A percentile compares a stretch with the other conserved stretches of the same genome.
Conservation (phyloP, 1,139 yeast species). For the Protomyces lactucae-debilis region DNA sequence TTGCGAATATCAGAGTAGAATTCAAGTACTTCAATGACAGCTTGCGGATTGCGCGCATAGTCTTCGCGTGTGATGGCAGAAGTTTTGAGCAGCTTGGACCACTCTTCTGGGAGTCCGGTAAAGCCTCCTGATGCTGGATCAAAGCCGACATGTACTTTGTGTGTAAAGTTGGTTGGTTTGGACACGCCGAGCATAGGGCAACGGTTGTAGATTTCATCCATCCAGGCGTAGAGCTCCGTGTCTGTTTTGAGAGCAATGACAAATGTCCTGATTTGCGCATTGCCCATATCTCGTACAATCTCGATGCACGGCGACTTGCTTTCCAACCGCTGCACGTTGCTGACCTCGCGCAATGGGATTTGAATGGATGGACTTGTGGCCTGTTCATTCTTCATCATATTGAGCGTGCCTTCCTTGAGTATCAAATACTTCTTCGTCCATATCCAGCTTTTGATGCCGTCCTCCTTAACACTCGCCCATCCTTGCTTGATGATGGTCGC, state of each 20-base stretch:
- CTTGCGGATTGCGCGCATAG: conserved; percentile 46
- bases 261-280: conserved; percentile 48
- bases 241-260: conserved; percentile 72
- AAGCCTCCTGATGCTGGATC: conserved; percentile 47
- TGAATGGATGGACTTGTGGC: conserved; percentile 29
- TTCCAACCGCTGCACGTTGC: conserved; percentile 59
- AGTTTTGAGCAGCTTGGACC: conserved; percentile 44
- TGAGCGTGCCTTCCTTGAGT: conserved; percentile 66
- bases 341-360: conserved; percentile 54
- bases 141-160: conserved; percentile 47
- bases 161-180: conserved; percentile 37
- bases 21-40: conserved; percentile 79
- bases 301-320: conserved; percentile 72
- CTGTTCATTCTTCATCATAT: conserved; percentile 67
- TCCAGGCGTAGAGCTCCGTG: conserved; percentile 81
- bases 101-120: conserved; percentile 47
- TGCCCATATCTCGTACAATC: conserved; percentile 53
- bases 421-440: conserved; percentile 84
- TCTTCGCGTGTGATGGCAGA: conserved; percentile 48
- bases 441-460: conserved; percentile 66
- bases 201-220: conserved; percentile 41
- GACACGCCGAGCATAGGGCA: conserved; percentile 75
- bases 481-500: conserved; percentile 47
- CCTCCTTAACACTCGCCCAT: conserved; percentile 90
- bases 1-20: conserved; percentile 51